These are phyloP conservation scores for Westerdykella aurantiaca DNA, from an alignment of 2,329 filamentous ascomycete genomes.

Conservation along the genomic window DNA sequence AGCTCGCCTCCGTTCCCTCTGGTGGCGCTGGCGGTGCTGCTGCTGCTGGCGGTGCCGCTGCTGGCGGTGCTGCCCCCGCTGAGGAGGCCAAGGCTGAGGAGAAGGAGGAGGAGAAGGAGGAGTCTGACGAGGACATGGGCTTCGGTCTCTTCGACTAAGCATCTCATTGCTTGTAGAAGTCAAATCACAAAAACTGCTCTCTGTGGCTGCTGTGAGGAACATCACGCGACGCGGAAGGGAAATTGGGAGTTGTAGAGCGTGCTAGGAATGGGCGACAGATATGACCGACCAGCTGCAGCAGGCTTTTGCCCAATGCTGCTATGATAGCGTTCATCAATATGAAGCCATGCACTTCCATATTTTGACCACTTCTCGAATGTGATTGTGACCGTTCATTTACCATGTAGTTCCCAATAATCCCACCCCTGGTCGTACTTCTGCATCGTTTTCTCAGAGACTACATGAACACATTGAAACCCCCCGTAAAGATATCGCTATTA, in stretches of 20 bases:
- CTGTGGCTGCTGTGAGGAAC: constrained; percentile 25
- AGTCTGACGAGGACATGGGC: constrained; percentile 69
- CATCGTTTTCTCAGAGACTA: neutral
- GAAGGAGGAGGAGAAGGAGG: constrained; percentile 74
- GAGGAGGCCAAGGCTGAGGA: constrained; percentile 51
- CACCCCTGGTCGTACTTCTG: neutral
- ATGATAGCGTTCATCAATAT: constrained; percentile 30
- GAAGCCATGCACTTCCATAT: constrained; percentile 25
- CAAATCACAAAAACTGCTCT: constrained; percentile 24
- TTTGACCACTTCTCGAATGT: neutral
- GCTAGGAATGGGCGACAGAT: constrained; percentile 20
- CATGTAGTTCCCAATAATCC: constrained; percentile 3
- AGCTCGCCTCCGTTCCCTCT: constrained; percentile 96
- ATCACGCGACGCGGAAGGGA: constrained; percentile 29
- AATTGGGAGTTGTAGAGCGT: constrained; percentile 35
- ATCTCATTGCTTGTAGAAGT: constrained; percentile 16
- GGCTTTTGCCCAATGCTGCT: constrained; percentile 11
- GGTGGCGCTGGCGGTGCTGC: constrained; percentile 71
- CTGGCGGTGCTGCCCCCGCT: constrained; percentile 54
- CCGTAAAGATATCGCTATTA: no score
- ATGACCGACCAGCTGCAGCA: constrained; percentile 16
- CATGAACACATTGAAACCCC: neutral
- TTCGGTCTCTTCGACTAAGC: constrained; percentile 63
- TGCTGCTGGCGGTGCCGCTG: constrained; percentile 58
- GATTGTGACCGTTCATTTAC: no score